Conservation (phyloP, 164 flowering plant species). For the Liriodendron chinense region DNA sequence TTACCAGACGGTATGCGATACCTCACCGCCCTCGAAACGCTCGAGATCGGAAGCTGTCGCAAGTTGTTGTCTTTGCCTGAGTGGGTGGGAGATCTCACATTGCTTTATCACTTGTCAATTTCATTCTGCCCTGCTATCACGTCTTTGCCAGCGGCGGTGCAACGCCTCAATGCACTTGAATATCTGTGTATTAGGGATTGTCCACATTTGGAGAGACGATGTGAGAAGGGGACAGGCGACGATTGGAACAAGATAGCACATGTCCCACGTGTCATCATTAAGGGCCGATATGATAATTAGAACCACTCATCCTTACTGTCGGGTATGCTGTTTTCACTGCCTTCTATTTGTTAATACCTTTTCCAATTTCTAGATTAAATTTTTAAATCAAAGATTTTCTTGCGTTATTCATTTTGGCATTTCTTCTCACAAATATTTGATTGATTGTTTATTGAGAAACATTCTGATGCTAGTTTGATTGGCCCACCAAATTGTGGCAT, state of each 20-base stretch:
- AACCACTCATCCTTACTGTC: not conserved
- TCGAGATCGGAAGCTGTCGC: not conserved
- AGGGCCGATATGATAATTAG: not conserved
- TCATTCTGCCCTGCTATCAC: slow-evolving; percentile 14
- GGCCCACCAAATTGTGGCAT: no score
- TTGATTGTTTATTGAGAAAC: no score
- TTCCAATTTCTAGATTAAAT: not conserved
- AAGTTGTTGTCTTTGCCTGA: slow-evolving; percentile 20
- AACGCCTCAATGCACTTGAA: not conserved
- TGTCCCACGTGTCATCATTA: not conserved
- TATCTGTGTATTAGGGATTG: not conserved
- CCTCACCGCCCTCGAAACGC: not conserved
- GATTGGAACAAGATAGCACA: slow-evolving; percentile 19
- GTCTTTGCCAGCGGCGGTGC: slow-evolving; percentile 9
- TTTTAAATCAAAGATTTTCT: no score
- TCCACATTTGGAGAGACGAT: slow-evolving; percentile 3
- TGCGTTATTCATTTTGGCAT: no score
- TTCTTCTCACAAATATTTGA: no score
- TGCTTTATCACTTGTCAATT: slow-evolving; percentile 13
- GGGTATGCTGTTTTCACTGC: not conserved
- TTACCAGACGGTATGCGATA: not conserved
- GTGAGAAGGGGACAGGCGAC: not conserved
- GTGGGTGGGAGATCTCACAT: slow-evolving; percentile 12
- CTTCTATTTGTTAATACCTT: not conserved
- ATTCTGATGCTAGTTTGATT: no score